These are phyloP conservation scores for Magnolia sinica DNA, from an alignment of 164 flowering plant species.

Conservation along the genomic window DNA sequence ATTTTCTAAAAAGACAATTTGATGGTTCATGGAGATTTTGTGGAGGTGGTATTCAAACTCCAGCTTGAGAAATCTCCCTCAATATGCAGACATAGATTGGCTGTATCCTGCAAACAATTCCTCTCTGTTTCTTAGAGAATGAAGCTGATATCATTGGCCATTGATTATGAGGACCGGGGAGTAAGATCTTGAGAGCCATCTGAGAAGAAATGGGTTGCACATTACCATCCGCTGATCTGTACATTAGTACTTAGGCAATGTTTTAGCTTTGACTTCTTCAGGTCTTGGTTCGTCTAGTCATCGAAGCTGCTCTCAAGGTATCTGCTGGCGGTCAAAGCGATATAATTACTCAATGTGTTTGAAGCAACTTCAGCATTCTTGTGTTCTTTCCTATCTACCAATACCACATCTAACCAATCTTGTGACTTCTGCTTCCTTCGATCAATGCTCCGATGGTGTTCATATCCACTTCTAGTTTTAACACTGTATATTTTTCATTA, in stretches of 20 bases:
- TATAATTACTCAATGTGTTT: not conserved
- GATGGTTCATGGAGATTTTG: constrained; percentile 93
- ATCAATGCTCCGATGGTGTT: not conserved
- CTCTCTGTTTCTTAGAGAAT: not conserved
- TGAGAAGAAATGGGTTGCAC: not conserved
- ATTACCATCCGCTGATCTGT: not conserved
- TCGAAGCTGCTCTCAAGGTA: not conserved
- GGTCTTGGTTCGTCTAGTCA: not conserved
- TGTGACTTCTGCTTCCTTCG: not conserved
- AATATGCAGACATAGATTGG: not conserved
- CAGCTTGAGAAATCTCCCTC: constrained; percentile 22
- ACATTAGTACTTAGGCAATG: not conserved
- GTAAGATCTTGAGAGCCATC: not conserved
- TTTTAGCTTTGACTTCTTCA: not conserved
- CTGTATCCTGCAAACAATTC: not conserved
- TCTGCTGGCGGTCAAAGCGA: not conserved
- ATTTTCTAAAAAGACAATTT: constrained; percentile 58
- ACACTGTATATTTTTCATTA: not conserved
- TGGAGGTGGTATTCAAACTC: constrained; percentile 45
- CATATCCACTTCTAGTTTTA: not conserved
- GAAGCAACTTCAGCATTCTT: not conserved
- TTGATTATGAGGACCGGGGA: not conserved
- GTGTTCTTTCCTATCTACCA: not conserved
- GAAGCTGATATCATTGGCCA: not conserved
- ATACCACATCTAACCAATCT: not conserved